A percentile compares a stretch with the other conserved stretches of the same genome.
Evolutionary conservation across 2,329 filamentous ascomycete species (phyloP).

Genomic region (Botrytis medusae): DNA sequence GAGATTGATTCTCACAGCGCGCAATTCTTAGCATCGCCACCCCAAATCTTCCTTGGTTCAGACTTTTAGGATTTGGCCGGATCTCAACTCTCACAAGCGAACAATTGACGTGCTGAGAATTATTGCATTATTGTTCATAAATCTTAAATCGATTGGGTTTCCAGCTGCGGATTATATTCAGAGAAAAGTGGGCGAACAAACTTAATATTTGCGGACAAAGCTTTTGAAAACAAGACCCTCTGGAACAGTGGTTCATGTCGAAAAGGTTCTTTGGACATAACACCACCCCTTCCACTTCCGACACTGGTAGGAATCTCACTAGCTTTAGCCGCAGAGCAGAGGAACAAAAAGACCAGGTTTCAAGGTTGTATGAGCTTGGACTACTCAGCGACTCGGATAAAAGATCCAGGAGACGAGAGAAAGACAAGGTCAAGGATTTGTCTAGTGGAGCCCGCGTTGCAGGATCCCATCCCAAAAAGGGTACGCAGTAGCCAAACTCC

Average conservation of each 20-base stretch:
- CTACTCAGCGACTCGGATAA: constrained; percentile 35
- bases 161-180: not conserved
- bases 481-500: constrained; percentile 32
- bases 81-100: constrained; percentile 12
- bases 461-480: constrained; percentile 37
- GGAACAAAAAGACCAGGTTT: constrained; percentile 35
- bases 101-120: not conserved
- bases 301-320: constrained; percentile 17
- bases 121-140: not conserved
- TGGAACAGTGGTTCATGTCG: constrained; percentile 32
- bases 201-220: not conserved
- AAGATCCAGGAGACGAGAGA: constrained; percentile 36
- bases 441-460: constrained; percentile 36
- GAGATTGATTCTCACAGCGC: constrained; percentile 11
- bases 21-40: constrained; percentile 19
- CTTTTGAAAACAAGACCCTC: constrained; percentile 4
- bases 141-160: not conserved
- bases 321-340: constrained; percentile 23
- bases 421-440: constrained; percentile 32
- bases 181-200: not conserved
- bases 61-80: constrained; percentile 18
- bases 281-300: constrained; percentile 10
- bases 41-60: constrained; percentile 15
- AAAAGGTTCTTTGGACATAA: constrained; percentile 31
- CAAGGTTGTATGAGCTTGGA: constrained; percentile 39